Base-by-base conservation (phyloP, 2,329 filamentous ascomycete species). In the Hypoxylon sp. region DNA sequence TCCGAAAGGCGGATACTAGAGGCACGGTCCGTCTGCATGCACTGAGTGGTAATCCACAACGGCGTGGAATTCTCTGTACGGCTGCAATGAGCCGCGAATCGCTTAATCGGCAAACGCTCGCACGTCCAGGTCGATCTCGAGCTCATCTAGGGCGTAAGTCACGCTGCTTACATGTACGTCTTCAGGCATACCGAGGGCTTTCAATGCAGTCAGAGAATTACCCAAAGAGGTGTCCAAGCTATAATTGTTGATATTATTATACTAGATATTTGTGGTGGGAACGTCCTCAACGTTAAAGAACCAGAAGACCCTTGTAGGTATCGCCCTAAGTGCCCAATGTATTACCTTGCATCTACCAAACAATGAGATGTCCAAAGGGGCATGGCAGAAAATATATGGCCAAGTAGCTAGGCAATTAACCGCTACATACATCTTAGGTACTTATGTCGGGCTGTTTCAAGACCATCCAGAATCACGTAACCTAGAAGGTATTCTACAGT, bases 1-100 rank as follows among this genome's bases (percentile, higher is more conserved):
- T 26, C 38, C 52, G 53, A 46, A 62, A 51, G 32, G 24, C 44
- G 32, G n/a, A 33, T 16, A 28, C 30, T 36, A 11, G 49, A 36
- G 50, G 30, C 36, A 18, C 44, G 50, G 33, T 44, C 26, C 36
- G 26, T 26, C 16, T 28, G 14, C 7, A 48, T 22, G 32, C 18
- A 26, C 24, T 24, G 24, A 42, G 5, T 24, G 20, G n/a, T 28
- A 16, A 20, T 22, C 16, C 6, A 18, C 40, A 8, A 45, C 45
- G 45, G 36, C 40, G 40, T 55, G 51, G 24, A 45, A 12, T 38
- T 14, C 12, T 45, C 30, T 55, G 51, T 45, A 45, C 30, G 38
- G 40, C 16, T 16, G 18, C n/a, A 30, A 14, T 16, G 5, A 18
- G 36, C 36, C 36, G 36, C 7, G n/a, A 9, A 2, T 18, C n/a